Base-by-base conservation (phyloP, 2,329 filamentous ascomycete species). In the Alternaria metachromatica region DNA sequence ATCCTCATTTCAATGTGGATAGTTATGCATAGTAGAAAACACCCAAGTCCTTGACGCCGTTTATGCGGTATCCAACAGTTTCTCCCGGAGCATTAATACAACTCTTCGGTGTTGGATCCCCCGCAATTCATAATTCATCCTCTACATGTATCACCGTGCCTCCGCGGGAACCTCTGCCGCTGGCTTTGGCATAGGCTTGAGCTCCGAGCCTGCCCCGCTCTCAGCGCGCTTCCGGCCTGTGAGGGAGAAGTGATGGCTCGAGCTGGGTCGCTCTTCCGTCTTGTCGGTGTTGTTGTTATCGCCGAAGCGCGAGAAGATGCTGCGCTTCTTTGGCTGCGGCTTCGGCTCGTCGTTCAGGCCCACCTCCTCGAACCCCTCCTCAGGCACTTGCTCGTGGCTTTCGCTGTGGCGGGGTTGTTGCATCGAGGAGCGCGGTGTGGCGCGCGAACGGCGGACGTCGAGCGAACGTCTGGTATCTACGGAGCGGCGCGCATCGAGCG, bases 341-440 rank as follows among this genome's bases (percentile, higher is more conserved):
- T 89, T 89, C 53, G 86, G 83, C 41, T 96, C 93, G 69, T 97
- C 94, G 62, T 90, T 88, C 49, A 98, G 83, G 5, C 93, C 93
- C 9, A 98, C 92, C 56, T 98, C 95, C 78, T 97, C 95, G 72
- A 98, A 97, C 13, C 84, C 85, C 74, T 96, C 92, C 72, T 96
- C 93, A 28, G 89, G 91, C n/a, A 88, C 85, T 26, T 86, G 72
- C 51, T 74, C 85, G 58, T 89, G 86, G 73, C 83, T 83, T 59
- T 88, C 86, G 69, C 89, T 87, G 8, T 84, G 85, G 60, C 84
- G 85, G 65, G 87, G 84, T 63, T 86, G 84, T 61, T 86, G 84
- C 57, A 90, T 79, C 8, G 88, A 85, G 9, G 89, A 87, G 64
- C 90, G 86, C 18, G 89, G 88, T 46, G 88, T 83, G 62, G 90